Evolutionary conservation across 2,329 filamentous ascomycete species (phyloP), one percentile per base, ranked within the genome.

Genomic region (Alternaria ethzedia): DNA sequence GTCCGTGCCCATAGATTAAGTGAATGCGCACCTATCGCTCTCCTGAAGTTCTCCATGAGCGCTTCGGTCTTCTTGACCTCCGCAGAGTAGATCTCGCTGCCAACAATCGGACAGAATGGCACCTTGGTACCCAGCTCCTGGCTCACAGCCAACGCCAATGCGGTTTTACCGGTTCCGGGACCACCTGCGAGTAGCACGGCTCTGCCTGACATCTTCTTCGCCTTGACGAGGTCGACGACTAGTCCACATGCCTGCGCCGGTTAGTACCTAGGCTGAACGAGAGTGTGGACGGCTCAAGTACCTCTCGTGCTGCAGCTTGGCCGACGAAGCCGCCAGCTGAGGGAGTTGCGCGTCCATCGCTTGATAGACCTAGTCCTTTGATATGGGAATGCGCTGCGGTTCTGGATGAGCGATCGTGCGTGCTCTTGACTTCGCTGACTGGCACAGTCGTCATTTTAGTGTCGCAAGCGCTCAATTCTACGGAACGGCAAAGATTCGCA

Each of bases 51-150:
- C 86, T 99, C 96, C 96, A 98, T 98, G 79, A 99, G 84, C 70
- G 97, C 91, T 82, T 99, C 96, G 54, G 96, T 99, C 89, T 99
- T 99, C 89, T 99, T 99, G 68, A 99, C 94, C 82, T 99, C 96
- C 49, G 95, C 91, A 72, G 93, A 97, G 84, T 97, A 99, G 75
- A 99, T 91, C 82, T 99, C 96, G 85, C 94, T 97, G 73, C 94
- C 96, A 57, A 97, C 96, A 78, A 99, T 98, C 43, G 95, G 94
- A 81, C 96, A 97, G 80, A 99, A 99, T 7, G 96, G 96, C 61
- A 99, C 97, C 85, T 97, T 98, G 54, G 94, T 97, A 72, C 96
- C 96, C 70, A 99, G 86, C 81, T 99, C 96, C 83, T 98, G 96
- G 81, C 93, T 97, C 72, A 99, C 93, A 52, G 96, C 96, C 65